phyloP scores from a whole-genome alignment of 2,329 filamentous ascomycete species.

The Colletotrichum sansevieriae region DNA sequence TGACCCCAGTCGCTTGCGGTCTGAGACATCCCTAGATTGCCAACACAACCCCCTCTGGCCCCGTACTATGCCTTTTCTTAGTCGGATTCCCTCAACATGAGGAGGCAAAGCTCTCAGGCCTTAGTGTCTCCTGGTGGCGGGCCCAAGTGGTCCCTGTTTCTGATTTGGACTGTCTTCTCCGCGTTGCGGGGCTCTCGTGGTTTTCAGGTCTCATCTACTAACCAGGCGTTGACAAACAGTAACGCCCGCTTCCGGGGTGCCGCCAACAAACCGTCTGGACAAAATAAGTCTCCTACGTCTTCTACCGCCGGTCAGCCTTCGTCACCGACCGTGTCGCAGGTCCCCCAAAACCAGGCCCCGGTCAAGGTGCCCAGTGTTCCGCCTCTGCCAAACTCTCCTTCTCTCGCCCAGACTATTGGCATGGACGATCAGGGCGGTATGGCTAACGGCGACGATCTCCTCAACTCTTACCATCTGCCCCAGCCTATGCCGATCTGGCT shows the following conservation, averaged over 20 bases:
- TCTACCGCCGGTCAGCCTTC: slow-evolving; percentile 62
- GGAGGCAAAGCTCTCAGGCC: slow-evolving; percentile 8
- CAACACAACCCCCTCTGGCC: slow-evolving; percentile 16
- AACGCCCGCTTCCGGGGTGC: slow-evolving; percentile 71
- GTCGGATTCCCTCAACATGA: slow-evolving; percentile 17
- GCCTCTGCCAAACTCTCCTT: slow-evolving; percentile 73
- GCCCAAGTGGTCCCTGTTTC: slow-evolving; percentile 28
- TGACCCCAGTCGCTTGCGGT: slow-evolving; percentile 18
- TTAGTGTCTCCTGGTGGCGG: slow-evolving; percentile 1
- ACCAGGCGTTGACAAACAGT: slow-evolving; percentile 50
- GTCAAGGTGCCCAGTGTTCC: slow-evolving; percentile 69
- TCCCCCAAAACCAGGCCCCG: slow-evolving; percentile 60
- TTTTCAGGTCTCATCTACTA: slow-evolving; percentile 45
- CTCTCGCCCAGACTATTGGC: slow-evolving; percentile 75
- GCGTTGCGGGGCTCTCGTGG: slow-evolving; percentile 3
- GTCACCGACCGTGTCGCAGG: slow-evolving; percentile 62
- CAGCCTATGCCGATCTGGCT: slow-evolving; percentile 80
- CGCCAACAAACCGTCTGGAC: slow-evolving; percentile 63
- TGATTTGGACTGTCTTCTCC: slow-evolving; percentile 16
- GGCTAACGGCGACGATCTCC: slow-evolving; percentile 65
- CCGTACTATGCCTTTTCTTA: slow-evolving; percentile 27
- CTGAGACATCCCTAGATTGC: slow-evolving; percentile 37
- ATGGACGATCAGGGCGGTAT: slow-evolving; percentile 72
- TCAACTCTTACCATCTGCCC: slow-evolving; percentile 74
- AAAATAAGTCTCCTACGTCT: slow-evolving; percentile 65